Percentiles rank a stretch among this genome's conserved stretches.
Conservation (phyloP, 176 grass and related monocot genomes). For the Urochloa ruziziensis region DNA sequence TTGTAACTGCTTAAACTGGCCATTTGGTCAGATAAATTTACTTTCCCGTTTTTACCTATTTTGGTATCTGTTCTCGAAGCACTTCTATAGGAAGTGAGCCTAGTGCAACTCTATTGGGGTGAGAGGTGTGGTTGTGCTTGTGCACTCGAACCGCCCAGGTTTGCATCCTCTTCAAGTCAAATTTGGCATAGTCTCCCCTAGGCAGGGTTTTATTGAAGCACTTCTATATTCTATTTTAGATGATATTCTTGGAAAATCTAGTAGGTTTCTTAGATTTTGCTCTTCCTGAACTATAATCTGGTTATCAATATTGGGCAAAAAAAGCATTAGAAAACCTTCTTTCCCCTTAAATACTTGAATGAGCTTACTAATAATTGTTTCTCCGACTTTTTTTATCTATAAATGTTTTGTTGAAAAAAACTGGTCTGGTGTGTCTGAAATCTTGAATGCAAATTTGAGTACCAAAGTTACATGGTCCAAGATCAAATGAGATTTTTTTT, state of each 20-base stretch:
- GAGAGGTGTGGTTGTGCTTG: no score
- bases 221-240: not conserved
- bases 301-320: not conserved
- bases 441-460: not conserved
- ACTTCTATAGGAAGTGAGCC: not conserved
- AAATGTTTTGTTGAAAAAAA: not conserved
- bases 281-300: not conserved
- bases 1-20: not conserved
- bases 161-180: not conserved
- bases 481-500: not conserved
- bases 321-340: not conserved
- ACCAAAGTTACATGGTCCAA: constrained; percentile 1
- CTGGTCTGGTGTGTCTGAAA: constrained; percentile 1
- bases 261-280: not conserved
- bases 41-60: constrained; percentile 22
- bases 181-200: not conserved
- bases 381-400: not conserved
- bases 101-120: no score
- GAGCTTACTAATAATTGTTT: not conserved
- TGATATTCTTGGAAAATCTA: not conserved
- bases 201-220: not conserved
- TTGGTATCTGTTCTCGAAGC: not conserved
- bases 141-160: no score
- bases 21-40: constrained; percentile 37
- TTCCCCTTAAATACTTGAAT: no score